Percentiles rank a stretch among this genome's conserved stretches.
Evolutionary conservation across 768 basidiomycete genomes (phyloP).

Genomic region (Boletellus ananiceps): DNA sequence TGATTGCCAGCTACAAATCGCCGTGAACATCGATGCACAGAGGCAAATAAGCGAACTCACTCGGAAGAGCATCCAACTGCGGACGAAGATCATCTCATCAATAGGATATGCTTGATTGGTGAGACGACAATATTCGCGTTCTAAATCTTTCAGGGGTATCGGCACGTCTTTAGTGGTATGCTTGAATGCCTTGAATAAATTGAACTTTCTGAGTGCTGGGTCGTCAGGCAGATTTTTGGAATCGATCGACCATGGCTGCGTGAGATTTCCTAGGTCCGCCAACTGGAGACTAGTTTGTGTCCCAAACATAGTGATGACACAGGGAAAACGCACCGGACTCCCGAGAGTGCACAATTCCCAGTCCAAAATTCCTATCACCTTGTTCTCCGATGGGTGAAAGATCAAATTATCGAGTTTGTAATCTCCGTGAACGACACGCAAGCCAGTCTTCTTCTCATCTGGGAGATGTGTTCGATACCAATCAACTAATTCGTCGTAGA

Average conservation of each 20-base stretch:
- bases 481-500: slow-evolving; percentile 60
- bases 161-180: slow-evolving; percentile 52
- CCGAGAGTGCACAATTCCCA: slow-evolving; percentile 98
- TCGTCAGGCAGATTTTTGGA: slow-evolving; percentile 34
- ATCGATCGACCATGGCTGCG: slow-evolving; percentile 75
- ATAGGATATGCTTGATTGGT: slow-evolving; percentile 70
- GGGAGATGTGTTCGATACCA: slow-evolving; percentile 80
- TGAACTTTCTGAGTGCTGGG: slow-evolving; percentile 9
- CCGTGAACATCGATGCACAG: not conserved
- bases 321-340: slow-evolving; percentile 62
- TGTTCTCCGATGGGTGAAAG: slow-evolving; percentile 88
- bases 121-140: slow-evolving; percentile 74
- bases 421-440: slow-evolving; percentile 94
- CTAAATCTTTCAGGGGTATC: slow-evolving; percentile 64
- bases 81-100: slow-evolving; percentile 69
- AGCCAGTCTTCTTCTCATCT: slow-evolving; percentile 67
- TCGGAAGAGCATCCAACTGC: slow-evolving; percentile 83
- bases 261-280: slow-evolving; percentile 87
- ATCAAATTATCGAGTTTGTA: slow-evolving; percentile 97
- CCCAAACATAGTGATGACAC: not conserved
- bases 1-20: slow-evolving; percentile 59
- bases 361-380: slow-evolving; percentile 92
- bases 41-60: slow-evolving; percentile 35
- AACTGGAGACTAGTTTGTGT: slow-evolving; percentile 40
- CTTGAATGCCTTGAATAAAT: slow-evolving; percentile 58